Conservation (phyloP, 108 stramenopile species). For the Nitzschia inconspicua region DNA sequence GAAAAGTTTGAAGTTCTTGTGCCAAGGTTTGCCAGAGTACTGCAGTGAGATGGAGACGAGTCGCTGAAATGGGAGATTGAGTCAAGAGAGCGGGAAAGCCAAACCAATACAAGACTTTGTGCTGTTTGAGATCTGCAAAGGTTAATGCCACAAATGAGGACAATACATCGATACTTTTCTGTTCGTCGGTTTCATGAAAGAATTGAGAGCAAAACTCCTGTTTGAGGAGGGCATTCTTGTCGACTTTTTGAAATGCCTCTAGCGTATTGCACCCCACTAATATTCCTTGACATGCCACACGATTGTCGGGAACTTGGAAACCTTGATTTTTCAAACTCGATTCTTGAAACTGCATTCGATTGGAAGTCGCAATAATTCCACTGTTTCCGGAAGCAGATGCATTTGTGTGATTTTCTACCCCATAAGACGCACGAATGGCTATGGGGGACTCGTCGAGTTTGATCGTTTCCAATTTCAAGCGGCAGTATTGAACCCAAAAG, state of each 20-base stretch:
- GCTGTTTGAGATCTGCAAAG: constrained; percentile 76
- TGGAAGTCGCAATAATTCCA: neutral
- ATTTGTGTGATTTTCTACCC: neutral
- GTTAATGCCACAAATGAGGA: constrained; percentile 43
- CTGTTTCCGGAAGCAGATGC: neutral
- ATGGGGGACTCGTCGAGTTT: constrained; percentile 64
- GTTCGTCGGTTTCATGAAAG: constrained; percentile 1
- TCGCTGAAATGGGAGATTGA: constrained; percentile 1
- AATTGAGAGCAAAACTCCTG: constrained; percentile 27
- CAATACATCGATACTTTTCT: constrained; percentile 24
- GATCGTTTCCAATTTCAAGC: constrained; percentile 65
- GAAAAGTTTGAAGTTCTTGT: constrained; percentile 14
- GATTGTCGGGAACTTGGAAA: constrained; percentile 2
- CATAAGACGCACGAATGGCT: constrained; percentile 45
- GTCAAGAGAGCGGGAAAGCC: constrained; percentile 68
- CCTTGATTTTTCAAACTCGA: neutral
- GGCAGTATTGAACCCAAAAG: constrained; percentile 80
- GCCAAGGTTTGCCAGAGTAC: neutral
- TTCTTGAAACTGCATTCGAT: constrained; percentile 49
- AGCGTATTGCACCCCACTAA: constrained; percentile 69
- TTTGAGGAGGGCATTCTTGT: constrained; percentile 72
- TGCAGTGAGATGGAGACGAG: neutral
- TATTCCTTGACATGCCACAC: constrained; percentile 15
- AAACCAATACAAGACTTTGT: constrained; percentile 85
- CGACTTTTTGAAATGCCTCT: constrained; percentile 62